A percentile compares a stretch with the other conserved stretches of the same genome.
phyloP scores from a whole-genome alignment of 768 basidiomycete species.

The Royoungia palumana region DNA sequence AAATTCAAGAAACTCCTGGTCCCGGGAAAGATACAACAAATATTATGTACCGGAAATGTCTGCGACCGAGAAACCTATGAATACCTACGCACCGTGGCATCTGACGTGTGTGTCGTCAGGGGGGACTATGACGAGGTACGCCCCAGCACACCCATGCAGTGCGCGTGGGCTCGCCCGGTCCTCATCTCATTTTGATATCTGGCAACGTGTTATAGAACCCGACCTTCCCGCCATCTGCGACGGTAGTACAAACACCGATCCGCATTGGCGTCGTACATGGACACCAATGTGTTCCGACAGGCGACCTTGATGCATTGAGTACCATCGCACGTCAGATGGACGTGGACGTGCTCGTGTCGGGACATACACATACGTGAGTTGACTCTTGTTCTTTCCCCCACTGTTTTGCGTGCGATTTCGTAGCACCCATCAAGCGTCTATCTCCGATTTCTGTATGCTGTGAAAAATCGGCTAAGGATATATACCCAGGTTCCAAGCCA shows the following conservation, averaged over 20 bases:
- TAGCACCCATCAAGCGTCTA: too few species aligned
- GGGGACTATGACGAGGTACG: slow-evolving; percentile 95
- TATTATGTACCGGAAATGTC: slow-evolving; percentile 95
- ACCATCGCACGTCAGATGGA: slow-evolving; percentile 94
- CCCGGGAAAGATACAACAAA: slow-evolving; percentile 97
- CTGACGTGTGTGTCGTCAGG: slow-evolving; percentile 86
- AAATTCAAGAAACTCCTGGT: slow-evolving; percentile 98
- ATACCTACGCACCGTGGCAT: slow-evolving; percentile 89
- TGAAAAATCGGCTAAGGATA: not conserved
- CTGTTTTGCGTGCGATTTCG: too few species aligned
- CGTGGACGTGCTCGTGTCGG: slow-evolving; percentile 91
- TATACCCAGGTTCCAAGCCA: slow-evolving; percentile 77
- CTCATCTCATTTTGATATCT: not conserved
- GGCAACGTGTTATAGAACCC: slow-evolving; percentile 42
- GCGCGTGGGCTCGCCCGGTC: slow-evolving; percentile 1
- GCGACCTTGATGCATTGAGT: slow-evolving; percentile 87
- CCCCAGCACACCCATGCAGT: slow-evolving; percentile 1
- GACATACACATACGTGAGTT: slow-evolving; percentile 89
- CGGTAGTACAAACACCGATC: slow-evolving; percentile 79
- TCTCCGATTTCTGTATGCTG: not conserved
- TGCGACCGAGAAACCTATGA: slow-evolving; percentile 98
- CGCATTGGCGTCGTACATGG: slow-evolving; percentile 93
- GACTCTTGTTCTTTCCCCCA: not conserved
- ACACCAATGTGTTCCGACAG: slow-evolving; percentile 89
- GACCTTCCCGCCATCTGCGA: slow-evolving; percentile 74